Evolutionary conservation across 148 eudicot species (phyloP).

Genomic region (Rhododendron molle): DNA sequence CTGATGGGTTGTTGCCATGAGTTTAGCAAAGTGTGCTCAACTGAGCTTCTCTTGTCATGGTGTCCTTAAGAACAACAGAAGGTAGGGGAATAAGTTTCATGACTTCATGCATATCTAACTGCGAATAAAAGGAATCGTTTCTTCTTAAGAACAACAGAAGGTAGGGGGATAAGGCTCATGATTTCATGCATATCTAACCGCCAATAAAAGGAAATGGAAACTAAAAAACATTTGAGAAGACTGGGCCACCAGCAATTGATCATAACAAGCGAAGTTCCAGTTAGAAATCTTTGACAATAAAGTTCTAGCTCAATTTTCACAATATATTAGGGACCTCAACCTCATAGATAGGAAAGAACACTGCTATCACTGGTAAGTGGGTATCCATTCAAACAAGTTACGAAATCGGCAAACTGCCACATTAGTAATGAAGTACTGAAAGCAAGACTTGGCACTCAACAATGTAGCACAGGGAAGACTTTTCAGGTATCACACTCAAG

Average conservation of each 20-base stretch:
- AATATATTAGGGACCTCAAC: not conserved
- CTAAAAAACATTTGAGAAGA: not conserved
- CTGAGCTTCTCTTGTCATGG: not conserved
- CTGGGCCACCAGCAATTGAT: not conserved
- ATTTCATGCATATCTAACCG: not conserved
- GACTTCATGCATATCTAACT: not conserved
- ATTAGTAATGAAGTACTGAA: not conserved
- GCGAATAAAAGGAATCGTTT: not conserved
- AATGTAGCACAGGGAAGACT: not conserved
- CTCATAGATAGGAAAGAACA: not conserved
- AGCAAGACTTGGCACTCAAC: not conserved
- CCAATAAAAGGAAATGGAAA: not conserved
- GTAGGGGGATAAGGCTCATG: not conserved
- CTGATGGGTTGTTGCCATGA: slow-evolving; percentile 14
- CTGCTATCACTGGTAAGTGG: not conserved
- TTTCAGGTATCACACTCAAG: not conserved
- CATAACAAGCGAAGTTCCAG: not conserved
- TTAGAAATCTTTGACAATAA: not conserved
- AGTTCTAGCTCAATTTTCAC: not conserved
- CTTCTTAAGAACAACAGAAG: not conserved
- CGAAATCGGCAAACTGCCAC: not conserved
- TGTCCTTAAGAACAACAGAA: not conserved
- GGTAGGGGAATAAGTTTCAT: not conserved
- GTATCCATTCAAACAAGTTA: not conserved
- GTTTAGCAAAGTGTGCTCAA: not conserved